Base-by-base conservation (phyloP, 345 rosid genomes). In the Firmiana major region DNA sequence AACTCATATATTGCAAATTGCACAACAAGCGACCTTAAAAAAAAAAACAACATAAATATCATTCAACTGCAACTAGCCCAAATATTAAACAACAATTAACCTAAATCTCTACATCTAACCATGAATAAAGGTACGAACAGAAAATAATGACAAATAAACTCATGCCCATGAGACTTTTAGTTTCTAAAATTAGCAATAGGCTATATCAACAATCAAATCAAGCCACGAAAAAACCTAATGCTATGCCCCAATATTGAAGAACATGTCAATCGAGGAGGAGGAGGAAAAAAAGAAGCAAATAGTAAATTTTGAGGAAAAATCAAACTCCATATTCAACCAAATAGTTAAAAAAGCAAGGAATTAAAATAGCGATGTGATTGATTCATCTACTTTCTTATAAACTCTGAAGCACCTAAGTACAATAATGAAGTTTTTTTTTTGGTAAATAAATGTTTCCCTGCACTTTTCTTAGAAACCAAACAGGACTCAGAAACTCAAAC, bases 1-100 rank as follows among this genome's bases (percentile, higher is more conserved):
- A 81, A 73, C 48, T 73, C 84, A 78, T 57, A 24, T 63, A 67
- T 77, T 46, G 76, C 38, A 70, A 71, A 71, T 9, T 22, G 43
- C 65, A 43, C 64, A 11, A 77, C 75, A 77, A 31, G 65, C 42
- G 55, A 63, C 82, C 84, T 77, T 31, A 31, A 31, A 31, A n/a
- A 80, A 42, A 75, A 43, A 34, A 68, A 46, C 73, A 74, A 74
- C 68, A 79, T 34, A 16, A 53, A 51, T 19, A n/a, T 59, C 59
- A 74, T 80, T 54, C 63, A 1, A 51, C 19, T 0, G 28, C 46
- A 79, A 17, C 24, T 22, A 6, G n/a, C 57, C 57, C 22, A 75
- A 49, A 75, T 8, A 10, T 75, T 36, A 38, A 75, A 53, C 55
- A 45, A 31, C 17, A 43, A n/a, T 2, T 16, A n/a, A 51, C 49